Conservation (phyloP, 2,329 filamentous ascomycete species). For the Fusarium euwallaceae region DNA sequence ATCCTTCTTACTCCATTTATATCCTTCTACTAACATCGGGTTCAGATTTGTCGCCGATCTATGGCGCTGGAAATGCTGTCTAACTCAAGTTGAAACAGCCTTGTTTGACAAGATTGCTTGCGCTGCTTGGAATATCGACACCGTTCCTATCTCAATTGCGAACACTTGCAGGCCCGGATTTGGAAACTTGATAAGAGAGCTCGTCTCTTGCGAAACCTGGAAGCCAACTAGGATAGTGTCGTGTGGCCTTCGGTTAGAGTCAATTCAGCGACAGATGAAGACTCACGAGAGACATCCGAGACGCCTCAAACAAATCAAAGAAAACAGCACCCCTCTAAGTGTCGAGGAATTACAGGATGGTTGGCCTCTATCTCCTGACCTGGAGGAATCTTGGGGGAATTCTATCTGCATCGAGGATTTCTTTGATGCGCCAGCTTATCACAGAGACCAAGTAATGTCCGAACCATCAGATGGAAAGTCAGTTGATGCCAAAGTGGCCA, state of each 20-base stretch:
- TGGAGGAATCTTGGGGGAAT: constrained; percentile 13
- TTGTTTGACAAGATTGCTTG: constrained; percentile 44
- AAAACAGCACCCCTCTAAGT: constrained; percentile 2
- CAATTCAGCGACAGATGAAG: constrained; percentile 32
- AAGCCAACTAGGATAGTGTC: constrained; percentile 8
- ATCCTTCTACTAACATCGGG: constrained; percentile 6
- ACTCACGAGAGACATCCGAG: constrained; percentile 4
- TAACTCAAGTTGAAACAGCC: constrained; percentile 26
- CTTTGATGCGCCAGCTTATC: constrained; percentile 4
- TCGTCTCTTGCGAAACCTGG: constrained; percentile 34
- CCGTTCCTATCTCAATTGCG: neutral
- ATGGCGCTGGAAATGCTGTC: constrained; percentile 42
- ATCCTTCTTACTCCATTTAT: neutral
- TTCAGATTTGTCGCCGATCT: constrained; percentile 46
- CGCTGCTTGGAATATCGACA: constrained; percentile 36
- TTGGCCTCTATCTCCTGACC: constrained; percentile 17
- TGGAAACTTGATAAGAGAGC: constrained; percentile 39
- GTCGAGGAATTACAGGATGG: constrained; percentile 15
- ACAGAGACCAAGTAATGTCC: neutral
- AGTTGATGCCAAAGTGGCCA: constrained; percentile 30
- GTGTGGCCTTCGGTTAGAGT: constrained; percentile 29
- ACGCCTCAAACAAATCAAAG: neutral
- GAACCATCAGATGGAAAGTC: constrained; percentile 7
- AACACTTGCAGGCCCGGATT: constrained; percentile 31
- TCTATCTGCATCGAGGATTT: constrained; percentile 32